These are phyloP conservation scores for Acanthamoeba castellanii DNA, from an alignment of 208 protist genomes.

Conservation along the genomic window DNA sequence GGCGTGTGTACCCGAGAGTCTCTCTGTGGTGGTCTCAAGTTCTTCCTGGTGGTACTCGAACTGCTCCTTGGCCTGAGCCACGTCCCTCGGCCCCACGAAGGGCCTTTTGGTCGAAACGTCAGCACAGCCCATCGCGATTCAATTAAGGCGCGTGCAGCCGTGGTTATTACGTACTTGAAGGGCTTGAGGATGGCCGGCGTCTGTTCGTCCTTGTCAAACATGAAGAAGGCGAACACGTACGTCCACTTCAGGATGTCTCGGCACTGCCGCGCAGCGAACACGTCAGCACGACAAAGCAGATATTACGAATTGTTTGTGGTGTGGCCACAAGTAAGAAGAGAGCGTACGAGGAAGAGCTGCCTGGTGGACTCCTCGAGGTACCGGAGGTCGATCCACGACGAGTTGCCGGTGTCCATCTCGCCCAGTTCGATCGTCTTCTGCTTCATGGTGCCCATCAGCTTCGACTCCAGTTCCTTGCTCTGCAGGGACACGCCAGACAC, in stretches of 20 bases:
- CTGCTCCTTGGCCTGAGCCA: constrained; percentile 57
- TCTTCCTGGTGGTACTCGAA: constrained; percentile 65
- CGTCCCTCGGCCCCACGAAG: background rate
- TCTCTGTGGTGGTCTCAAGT: constrained; percentile 31
- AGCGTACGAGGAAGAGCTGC: constrained; percentile 46
- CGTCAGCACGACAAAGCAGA: background rate
- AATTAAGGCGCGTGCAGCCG: background rate
- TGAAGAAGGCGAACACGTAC: constrained; percentile 57
- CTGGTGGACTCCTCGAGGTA: constrained; percentile 51
- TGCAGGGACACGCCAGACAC: background rate
- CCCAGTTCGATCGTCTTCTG: constrained; percentile 3
- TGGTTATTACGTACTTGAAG: background rate
- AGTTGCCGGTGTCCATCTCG: background rate
- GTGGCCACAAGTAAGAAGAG: background rate
- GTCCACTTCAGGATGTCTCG: constrained; percentile 62
- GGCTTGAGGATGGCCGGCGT: constrained; percentile 52
- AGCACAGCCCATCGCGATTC: background rate
- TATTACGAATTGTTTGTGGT: too few relatives aligned
- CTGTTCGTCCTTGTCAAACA: constrained; percentile 58
- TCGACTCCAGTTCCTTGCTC: constrained; percentile 24
- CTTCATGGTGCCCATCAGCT: constrained; percentile 16
- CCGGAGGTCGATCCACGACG: constrained; percentile 65
- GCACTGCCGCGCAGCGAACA: background rate
- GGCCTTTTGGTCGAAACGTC: background rate
- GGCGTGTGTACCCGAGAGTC: background rate